Evolutionary conservation across 345 rosid species (phyloP).

Genomic region (Orychophragmus violaceus): DNA sequence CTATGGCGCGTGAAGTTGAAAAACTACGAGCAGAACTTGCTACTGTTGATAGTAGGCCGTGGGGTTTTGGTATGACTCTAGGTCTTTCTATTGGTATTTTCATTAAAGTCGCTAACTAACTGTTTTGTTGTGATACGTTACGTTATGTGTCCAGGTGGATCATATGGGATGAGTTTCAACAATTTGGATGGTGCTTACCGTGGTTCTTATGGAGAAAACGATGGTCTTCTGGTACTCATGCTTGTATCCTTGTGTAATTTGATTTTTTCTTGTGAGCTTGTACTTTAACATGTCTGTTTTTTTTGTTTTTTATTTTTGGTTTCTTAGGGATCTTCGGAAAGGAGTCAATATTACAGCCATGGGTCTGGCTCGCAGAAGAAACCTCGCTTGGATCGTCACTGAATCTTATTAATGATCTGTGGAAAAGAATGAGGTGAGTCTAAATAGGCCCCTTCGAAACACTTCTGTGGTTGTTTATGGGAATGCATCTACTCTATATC

Average conservation of each 20-base stretch:
- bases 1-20: slow-evolving; percentile 99
- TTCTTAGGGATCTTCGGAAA: slow-evolving; percentile 61
- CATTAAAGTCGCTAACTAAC: background rate
- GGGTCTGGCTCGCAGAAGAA: slow-evolving; percentile 76
- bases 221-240: slow-evolving; percentile 56
- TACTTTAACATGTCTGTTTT: slow-evolving; percentile 4
- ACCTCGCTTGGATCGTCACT: slow-evolving; percentile 56
- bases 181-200: slow-evolving; percentile 48
- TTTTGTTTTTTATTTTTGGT: slow-evolving; percentile 7
- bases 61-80: slow-evolving; percentile 58
- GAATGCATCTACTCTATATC: slow-evolving; percentile 8
- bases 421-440: slow-evolving; percentile 23
- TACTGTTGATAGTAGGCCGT: slow-evolving; percentile 53
- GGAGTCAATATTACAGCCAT: slow-evolving; percentile 58
- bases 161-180: slow-evolving; percentile 59
- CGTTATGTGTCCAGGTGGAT: slow-evolving; percentile 46
- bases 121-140: background rate
- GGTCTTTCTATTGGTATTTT: slow-evolving; percentile 5
- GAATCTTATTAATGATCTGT: slow-evolving; percentile 31
- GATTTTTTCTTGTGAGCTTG: slow-evolving; percentile 2
- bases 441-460: slow-evolving; percentile 3
- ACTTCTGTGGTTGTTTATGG: slow-evolving; percentile 17
- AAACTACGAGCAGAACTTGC: slow-evolving; percentile 80
- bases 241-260: slow-evolving; percentile 9
- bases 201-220: slow-evolving; percentile 62